Percentiles rank a stretch among this genome's conserved stretches.
These are phyloP conservation scores for Mycena olivaceomarginata DNA, from an alignment of 768 basidiomycete genomes.

Conservation along the genomic window DNA sequence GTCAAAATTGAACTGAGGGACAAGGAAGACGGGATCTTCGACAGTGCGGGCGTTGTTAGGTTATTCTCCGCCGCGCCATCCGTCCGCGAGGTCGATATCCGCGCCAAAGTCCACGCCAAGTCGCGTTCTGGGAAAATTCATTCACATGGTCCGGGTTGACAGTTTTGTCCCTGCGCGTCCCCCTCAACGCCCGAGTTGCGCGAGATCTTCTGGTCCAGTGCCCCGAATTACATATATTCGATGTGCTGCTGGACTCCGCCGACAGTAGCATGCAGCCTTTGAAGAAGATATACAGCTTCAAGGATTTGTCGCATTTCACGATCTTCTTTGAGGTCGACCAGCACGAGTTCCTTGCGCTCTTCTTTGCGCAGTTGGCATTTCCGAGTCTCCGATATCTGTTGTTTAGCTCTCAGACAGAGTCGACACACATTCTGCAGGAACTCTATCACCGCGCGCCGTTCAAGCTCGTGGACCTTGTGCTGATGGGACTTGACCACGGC, in stretches of 20 bases:
- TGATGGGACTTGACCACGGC: not conserved
- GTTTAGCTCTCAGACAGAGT: not conserved
- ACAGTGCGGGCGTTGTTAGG: not conserved
- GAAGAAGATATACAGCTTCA: not conserved
- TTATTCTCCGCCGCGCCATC: not conserved
- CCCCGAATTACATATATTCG: not conserved
- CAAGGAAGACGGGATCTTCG: not conserved
- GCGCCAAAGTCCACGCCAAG: not conserved
- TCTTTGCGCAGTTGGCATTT: not conserved
- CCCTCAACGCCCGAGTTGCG: not conserved
- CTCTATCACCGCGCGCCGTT: not conserved
- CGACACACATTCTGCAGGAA: not conserved
- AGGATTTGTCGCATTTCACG: not conserved
- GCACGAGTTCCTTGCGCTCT: not conserved
- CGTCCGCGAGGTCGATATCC: not conserved
- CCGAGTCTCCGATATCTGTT: not conserved
- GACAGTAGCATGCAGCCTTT: not conserved
- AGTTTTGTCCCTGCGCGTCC: not conserved
- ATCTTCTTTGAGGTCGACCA: not conserved
- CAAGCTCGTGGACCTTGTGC: not conserved
- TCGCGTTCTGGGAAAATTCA: not conserved
- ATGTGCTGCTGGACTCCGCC: not conserved
- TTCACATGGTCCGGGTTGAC: not conserved
- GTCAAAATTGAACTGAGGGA: not conserved
- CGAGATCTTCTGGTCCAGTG: not conserved